Evolutionary conservation across 78 protist species (phyloP).

Genomic region (Planoprotostelium fungivorum): DNA sequence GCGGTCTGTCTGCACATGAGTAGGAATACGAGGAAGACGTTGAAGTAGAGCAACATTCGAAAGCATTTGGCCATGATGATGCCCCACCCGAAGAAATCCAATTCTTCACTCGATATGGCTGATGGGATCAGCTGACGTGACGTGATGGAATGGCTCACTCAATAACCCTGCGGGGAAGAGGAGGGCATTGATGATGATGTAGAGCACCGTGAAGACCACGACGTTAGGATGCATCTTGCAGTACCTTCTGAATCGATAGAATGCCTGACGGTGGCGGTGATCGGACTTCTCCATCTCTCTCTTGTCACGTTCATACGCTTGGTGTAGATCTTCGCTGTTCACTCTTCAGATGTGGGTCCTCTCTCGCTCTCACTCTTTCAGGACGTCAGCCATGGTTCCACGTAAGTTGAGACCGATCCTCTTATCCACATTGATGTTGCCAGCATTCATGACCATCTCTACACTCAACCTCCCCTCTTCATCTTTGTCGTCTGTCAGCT

Average conservation of each 20-base stretch:
- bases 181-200: background rate
- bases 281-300: background rate
- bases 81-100: background rate
- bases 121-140: no score
- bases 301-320: background rate
- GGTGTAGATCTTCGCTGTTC: background rate
- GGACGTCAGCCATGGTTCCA: background rate
- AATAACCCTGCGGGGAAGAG: background rate
- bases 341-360: background rate
- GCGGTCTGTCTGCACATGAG: background rate
- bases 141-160: no score
- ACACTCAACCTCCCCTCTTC: background rate
- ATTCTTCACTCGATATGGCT: background rate
- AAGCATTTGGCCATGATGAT: background rate
- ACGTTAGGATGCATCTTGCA: background rate
- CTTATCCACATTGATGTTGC: background rate
- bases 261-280: background rate
- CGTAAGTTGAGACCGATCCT: background rate
- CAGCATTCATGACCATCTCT: background rate
- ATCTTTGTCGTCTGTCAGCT: background rate
- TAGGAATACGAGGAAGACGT: background rate
- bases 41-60: background rate
- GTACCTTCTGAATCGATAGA: background rate
- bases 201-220: background rate
- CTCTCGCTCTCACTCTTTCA: background rate